phyloP scores from a whole-genome alignment of 306 rosid genomes.

The Quillaja saponaria region DNA sequence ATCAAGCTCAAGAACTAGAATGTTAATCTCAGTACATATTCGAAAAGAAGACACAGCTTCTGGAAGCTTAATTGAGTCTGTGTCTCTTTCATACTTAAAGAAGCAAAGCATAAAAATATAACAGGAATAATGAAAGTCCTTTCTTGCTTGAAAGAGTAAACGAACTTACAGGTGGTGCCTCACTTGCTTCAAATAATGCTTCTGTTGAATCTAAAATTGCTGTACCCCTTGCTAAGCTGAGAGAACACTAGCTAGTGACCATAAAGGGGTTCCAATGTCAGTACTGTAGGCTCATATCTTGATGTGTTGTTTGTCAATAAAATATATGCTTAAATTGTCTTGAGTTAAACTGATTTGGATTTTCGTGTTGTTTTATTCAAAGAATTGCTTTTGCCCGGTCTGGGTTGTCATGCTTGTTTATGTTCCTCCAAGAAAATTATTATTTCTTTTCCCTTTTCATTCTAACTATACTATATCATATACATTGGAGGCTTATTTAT shows the following conservation, averaged over 20 bases:
- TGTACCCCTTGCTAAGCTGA: conserved; percentile 61
- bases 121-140: conserved; percentile 83
- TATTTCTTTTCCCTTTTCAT: no score
- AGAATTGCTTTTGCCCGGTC: no score
- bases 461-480: no score
- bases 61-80: conserved; percentile 75
- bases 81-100: conserved; percentile 73
- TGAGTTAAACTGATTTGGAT: no score
- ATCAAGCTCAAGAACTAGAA: conserved; percentile 65
- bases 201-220: conserved; percentile 69
- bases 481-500: no score
- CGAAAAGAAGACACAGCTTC: conserved; percentile 75
- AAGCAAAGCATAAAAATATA: conserved; percentile 75
- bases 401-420: no score
- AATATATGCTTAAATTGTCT: no score
- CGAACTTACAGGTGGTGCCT: conserved; percentile 83
- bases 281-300: no score
- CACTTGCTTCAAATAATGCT: conserved; percentile 88
- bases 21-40: conserved; percentile 84
- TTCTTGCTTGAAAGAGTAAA: conserved; percentile 78
- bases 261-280: conserved; percentile 28
- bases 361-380: no score
- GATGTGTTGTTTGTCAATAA: no score
- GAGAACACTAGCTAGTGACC: conserved; percentile 38
- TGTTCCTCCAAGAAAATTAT: no score